phyloP scores from a whole-genome alignment of 139 green algal genomes.

The Chlorella vulgaris region DNA sequence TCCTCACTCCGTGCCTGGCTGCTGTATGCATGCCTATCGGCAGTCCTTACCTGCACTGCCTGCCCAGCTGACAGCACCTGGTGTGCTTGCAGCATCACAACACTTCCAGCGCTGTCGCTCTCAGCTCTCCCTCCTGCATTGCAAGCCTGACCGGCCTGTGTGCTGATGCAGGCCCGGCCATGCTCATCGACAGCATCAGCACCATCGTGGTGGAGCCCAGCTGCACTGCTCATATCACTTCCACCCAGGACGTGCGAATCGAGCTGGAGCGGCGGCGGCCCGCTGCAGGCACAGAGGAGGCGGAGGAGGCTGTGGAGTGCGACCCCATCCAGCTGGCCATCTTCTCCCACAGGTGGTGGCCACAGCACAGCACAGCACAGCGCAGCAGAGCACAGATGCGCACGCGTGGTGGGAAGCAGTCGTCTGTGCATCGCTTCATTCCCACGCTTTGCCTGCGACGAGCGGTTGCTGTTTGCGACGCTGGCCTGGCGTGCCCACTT shows the following conservation, averaged over 20 bases:
- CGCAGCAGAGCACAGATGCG: too few species aligned
- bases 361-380: not conserved
- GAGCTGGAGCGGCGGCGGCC: conserved; percentile 42
- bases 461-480: too few species aligned
- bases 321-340: conserved; percentile 96
- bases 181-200: conserved; percentile 92
- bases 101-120: too few species aligned
- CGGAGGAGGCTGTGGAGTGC: conserved; percentile 33
- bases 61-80: too few species aligned
- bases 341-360: conserved; percentile 85
- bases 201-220: conserved; percentile 94
- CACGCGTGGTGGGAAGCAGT: too few species aligned
- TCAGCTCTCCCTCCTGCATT: not conserved
- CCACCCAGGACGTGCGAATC: conserved; percentile 79
- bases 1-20: too few species aligned
- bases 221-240: conserved; percentile 82
- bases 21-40: too few species aligned
- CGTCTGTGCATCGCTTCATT: too few species aligned
- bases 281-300: not conserved
- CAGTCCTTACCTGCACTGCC: too few species aligned
- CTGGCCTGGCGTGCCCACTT: not conserved
- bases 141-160: too few species aligned
- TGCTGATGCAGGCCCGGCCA: conserved; percentile 83
- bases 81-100: too few species aligned
- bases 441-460: too few species aligned